Conservation (phyloP, 139 green algal species). For the Raphidocelis subcapitata region DNA sequence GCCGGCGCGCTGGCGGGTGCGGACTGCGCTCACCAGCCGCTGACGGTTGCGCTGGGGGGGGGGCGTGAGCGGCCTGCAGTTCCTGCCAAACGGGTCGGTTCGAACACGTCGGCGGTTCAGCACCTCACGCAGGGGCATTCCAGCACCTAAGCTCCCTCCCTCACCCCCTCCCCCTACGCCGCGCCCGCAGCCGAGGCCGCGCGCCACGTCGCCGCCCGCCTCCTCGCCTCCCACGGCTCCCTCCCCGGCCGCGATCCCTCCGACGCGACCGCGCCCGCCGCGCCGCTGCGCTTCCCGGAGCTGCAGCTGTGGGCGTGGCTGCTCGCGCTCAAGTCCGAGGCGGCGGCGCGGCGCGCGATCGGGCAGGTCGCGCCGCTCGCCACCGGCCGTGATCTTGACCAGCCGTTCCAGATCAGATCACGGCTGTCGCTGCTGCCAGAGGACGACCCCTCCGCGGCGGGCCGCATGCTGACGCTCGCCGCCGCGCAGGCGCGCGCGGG, state of each 20-base stretch:
- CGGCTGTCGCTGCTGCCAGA: background rate
- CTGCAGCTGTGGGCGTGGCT: slow-evolving; percentile 14
- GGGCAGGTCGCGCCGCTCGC: slow-evolving; percentile 34
- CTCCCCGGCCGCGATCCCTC: background rate
- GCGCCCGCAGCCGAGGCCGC: background rate
- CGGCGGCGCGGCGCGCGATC: slow-evolving; percentile 18
- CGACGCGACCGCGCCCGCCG: background rate
- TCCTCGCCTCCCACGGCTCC: background rate
- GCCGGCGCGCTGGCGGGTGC: slow-evolving; percentile 17
- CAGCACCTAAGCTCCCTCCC: no score
- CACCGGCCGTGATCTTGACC: slow-evolving; percentile 11
- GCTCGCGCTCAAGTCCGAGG: slow-evolving; percentile 6
- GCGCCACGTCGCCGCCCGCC: background rate
- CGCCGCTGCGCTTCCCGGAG: background rate
- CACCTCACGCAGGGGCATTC: no score
- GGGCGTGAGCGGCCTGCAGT: no score
- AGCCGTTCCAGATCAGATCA: slow-evolving; percentile 11
- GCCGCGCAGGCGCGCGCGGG: background rate
- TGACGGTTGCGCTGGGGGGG: no score
- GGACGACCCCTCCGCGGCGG: background rate
- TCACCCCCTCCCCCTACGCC: no score
- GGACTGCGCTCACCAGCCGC: no score
- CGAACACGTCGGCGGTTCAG: no score
- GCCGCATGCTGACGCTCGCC: no score
- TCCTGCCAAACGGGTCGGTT: no score